phyloP scores from a whole-genome alignment of 495 filamentous ascomycete genomes.

The Penicillium maclennaniae region DNA sequence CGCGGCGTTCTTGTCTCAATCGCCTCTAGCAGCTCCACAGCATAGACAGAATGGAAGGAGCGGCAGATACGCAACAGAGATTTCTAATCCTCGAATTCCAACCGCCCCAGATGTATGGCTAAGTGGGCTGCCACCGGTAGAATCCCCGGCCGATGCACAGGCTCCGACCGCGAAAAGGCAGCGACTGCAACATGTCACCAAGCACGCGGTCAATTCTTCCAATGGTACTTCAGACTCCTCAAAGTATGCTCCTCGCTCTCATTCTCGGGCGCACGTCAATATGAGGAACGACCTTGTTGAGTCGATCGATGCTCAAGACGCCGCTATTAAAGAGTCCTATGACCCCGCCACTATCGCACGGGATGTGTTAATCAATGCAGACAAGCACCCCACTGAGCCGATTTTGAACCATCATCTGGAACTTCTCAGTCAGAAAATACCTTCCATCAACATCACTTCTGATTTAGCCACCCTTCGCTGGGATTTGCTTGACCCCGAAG shows the following conservation, averaged over 20 bases:
- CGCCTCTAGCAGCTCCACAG: background rate
- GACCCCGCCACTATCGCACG: slow-evolving; percentile 61
- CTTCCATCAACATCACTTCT: slow-evolving; percentile 34
- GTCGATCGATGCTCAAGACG: slow-evolving; percentile 44
- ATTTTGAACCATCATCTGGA: slow-evolving; percentile 59
- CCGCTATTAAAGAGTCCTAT: slow-evolving; percentile 44
- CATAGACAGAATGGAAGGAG: background rate
- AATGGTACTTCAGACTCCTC: background rate
- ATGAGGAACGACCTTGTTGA: slow-evolving; percentile 32
- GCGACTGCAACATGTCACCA: slow-evolving; percentile 5
- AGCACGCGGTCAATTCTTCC: background rate
- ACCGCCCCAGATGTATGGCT: background rate
- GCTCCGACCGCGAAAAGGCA: background rate
- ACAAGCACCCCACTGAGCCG: slow-evolving; percentile 54
- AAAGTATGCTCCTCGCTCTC: background rate
- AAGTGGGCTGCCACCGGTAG: background rate
- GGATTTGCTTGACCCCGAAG: slow-evolving; percentile 56
- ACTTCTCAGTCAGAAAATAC: slow-evolving; percentile 38
- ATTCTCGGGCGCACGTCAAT: slow-evolving; percentile 11
- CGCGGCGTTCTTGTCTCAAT: background rate
- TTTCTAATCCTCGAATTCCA: background rate
- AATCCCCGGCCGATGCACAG: background rate
- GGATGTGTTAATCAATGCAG: slow-evolving; percentile 59
- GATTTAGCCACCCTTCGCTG: slow-evolving; percentile 64
- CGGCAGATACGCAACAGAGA: background rate